Base-by-base conservation (phyloP, 1,284 basidiomycete species). In the Ustilago trichophora region DNA sequence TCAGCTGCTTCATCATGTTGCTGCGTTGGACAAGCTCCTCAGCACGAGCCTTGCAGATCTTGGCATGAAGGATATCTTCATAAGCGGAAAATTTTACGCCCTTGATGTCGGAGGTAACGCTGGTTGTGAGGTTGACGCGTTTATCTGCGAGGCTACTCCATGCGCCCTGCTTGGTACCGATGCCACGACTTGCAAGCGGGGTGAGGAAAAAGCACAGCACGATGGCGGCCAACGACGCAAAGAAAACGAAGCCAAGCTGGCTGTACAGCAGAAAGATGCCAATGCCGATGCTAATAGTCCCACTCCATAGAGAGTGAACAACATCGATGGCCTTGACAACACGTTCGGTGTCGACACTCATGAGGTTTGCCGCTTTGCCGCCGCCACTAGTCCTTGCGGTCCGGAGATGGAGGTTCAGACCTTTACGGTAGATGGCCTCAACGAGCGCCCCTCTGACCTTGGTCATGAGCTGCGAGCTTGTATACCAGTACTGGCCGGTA, bases 311-410 rank as follows among this genome's bases (percentile, higher is more conserved):
- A 2, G 52, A 48, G 27, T 75, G 72, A n/a, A 75, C 8, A 27
- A 59, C 35, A 35, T 65, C 40, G 40, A 70, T 45, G 10, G 33
- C 26, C 41, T 44, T 44, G 46, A 77, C 60, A 43, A 78, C 59
- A 9, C 73, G 53, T 46, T 78, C 75, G 45, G 69, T 57, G 34
- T 78, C 76, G 15, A 72, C 73, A 21, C 69, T 73, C 64, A 77
- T 72, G 21, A 77, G 49, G 35, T 73, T 76, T 27, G 71, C 68
- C 3, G 70, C 70, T 25, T 53, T 53, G 3, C 67, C 71, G 15
- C 71, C 57, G 6, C 76, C 76, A 18, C 52, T 43, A 6, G 46
- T 63, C 6, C 55, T 67, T 3, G 76, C 71, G 0, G 58, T 54
- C 15, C 53, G 36, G 15, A 69, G 18, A 33, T 74, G 66, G 6